Base-by-base conservation (phyloP, 2,329 filamentous ascomycete species). In the Ilyonectria robusta region DNA sequence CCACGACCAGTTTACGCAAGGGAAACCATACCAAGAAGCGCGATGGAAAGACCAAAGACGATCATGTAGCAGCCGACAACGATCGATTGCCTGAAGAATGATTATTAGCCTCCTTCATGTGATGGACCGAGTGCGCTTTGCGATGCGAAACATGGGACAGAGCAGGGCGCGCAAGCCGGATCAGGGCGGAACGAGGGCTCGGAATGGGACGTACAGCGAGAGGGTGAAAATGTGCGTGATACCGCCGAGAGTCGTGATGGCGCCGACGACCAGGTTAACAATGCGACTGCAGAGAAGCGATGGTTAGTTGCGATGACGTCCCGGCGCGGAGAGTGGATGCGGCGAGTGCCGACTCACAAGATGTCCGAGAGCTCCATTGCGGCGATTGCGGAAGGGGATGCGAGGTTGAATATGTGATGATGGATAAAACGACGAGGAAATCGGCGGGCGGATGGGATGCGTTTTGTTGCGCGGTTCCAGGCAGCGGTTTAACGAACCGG, bases 311-410 rank as follows among this genome's bases (percentile, higher is more conserved):
- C 78, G 64, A 66, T 66, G 61, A 63, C 51, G 29, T 33, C 61
- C 35, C 35, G 59, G 53, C 5, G 47, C 23, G 48, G 33, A 61
- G 48, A 62, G 37, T 26, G 58, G 26, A 44, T 46, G 31, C 40
- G 60, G 33, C 35, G 59, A 56, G 66, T 50, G 55, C 40, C 58
- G 42, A 78, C 93, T 85, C 87, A 97, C 94, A 97, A 97, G 81
- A 91, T 91, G 84, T 97, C 94, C 70, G 94, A 95, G 86, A 94
- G 93, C 83, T 97, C 94, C 94, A 97, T 97, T 73, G 79, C 86
- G 60, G 51, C 72, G 59, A 48, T 69, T 67, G 66, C 17, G 31
- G 29, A 8, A 9, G 19, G 40, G 13, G 29, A 40, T 53, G 59
- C 56, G 15, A n/a, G 40, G 26, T 29, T 60, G 31, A 61, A 53